Conservation (phyloP, 805 yeast species). For the Yarrowia phangngaensis region DNA sequence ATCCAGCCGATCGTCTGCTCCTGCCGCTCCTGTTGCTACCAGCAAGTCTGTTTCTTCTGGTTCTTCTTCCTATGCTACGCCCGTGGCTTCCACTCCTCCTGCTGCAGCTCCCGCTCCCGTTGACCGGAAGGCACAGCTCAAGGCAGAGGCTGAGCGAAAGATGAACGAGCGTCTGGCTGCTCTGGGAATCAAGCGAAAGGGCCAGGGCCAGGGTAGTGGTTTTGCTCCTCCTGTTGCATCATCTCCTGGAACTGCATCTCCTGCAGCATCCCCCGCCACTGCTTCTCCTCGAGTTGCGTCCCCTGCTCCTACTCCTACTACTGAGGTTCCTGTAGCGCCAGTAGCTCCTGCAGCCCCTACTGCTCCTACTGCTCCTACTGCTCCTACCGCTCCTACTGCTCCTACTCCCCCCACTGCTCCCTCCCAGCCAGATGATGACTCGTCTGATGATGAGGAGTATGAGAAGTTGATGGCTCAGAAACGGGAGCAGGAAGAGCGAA, state of each 20-base stretch:
- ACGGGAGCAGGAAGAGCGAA: slow-evolving; percentile 32
- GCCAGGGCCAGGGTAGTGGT: slow-evolving; percentile 31
- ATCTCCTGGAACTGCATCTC: slow-evolving; percentile 23
- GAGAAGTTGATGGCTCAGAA: slow-evolving; percentile 38
- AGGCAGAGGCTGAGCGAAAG: slow-evolving; percentile 74
- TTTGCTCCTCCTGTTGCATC: slow-evolving; percentile 30
- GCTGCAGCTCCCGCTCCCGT: slow-evolving; percentile 44
- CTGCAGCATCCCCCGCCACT: slow-evolving; percentile 23
- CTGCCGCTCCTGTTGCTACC: slow-evolving; percentile 24
- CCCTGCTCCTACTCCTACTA: slow-evolving; percentile 24
- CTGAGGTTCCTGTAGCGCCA: slow-evolving; percentile 25
- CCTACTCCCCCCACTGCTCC: slow-evolving; percentile 26
- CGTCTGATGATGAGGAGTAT: slow-evolving; percentile 38
- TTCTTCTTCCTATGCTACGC: not conserved
- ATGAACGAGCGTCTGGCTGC: slow-evolving; percentile 84
- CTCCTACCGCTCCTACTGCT: slow-evolving; percentile 21
- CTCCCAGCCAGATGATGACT: slow-evolving; percentile 7
- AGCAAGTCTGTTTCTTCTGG: not conserved
- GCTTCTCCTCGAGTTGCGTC: slow-evolving; percentile 26
- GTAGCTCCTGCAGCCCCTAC: slow-evolving; percentile 21
- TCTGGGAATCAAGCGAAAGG: slow-evolving; percentile 54
- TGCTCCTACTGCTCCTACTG: slow-evolving; percentile 27
- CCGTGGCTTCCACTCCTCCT: slow-evolving; percentile 4
- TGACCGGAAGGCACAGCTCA: slow-evolving; percentile 73
- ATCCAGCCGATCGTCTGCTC: slow-evolving; percentile 17